phyloP scores from a whole-genome alignment of 2,329 filamentous ascomycete genomes.

The Paraconiothyrium brasiliense region DNA sequence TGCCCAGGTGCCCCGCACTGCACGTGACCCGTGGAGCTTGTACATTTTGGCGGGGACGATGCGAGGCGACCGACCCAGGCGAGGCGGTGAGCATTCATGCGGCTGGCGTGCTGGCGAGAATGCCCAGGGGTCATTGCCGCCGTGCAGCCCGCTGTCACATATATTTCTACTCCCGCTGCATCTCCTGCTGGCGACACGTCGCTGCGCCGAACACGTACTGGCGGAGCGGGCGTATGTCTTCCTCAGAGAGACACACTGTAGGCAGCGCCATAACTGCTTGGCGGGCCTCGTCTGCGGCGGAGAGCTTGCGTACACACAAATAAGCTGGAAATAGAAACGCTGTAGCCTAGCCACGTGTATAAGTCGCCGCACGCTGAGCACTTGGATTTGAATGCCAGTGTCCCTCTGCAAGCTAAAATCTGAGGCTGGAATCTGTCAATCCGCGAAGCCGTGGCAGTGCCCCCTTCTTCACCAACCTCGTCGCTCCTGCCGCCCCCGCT shows the following conservation, averaged over 20 bases:
- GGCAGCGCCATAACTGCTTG: conserved; percentile 30
- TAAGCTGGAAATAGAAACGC: conserved; percentile 28
- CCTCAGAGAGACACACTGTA: background rate
- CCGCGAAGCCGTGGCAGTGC: conserved; percentile 32
- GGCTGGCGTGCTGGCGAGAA: conserved; percentile 36
- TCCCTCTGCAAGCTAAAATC: conserved; percentile 14
- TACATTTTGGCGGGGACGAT: conserved; percentile 48
- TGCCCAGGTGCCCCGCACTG: conserved; percentile 35
- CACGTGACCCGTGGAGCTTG: conserved; percentile 48
- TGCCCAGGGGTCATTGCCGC: conserved; percentile 18
- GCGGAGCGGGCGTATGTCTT: conserved; percentile 18
- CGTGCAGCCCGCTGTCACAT: conserved; percentile 27
- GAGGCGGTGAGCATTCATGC: conserved; percentile 48
- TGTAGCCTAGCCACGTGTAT: conserved; percentile 37
- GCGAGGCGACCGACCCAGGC: conserved; percentile 32
- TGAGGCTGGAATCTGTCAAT: conserved; percentile 24
- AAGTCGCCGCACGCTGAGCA: conserved; percentile 7
- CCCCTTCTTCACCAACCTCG: conserved; percentile 38
- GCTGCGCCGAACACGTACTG: conserved; percentile 28
- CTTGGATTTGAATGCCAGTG: conserved; percentile 16
- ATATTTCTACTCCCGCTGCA: conserved; percentile 17
- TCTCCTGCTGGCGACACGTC: conserved; percentile 17
- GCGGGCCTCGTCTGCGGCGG: conserved; percentile 42
- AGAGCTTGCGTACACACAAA: conserved; percentile 45
- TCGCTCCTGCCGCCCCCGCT: conserved; percentile 37